Conservation (phyloP, 805 yeast genomes). For the Candida maesae region DNA sequence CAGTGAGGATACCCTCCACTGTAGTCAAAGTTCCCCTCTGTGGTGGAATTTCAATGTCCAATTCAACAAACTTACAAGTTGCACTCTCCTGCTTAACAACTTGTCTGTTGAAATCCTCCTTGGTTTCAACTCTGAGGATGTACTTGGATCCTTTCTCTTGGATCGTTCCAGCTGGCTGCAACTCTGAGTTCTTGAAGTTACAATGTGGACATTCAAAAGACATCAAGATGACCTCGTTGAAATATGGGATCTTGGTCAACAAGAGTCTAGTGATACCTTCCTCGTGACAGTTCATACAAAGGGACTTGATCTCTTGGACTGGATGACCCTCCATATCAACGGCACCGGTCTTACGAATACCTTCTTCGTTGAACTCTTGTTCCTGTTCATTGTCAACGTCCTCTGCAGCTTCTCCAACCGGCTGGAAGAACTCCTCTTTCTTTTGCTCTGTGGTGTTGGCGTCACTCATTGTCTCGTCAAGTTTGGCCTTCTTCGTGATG, state of each 20-base stretch:
- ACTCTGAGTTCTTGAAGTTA: slow-evolving; percentile 83
- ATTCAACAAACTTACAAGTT: slow-evolving; percentile 69
- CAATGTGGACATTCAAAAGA: slow-evolving; percentile 96
- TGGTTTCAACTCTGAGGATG: slow-evolving; percentile 59
- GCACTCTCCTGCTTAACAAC: slow-evolving; percentile 90
- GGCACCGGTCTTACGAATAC: slow-evolving; percentile 68
- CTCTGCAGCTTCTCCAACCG: slow-evolving; percentile 60
- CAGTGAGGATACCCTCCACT: slow-evolving; percentile 81
- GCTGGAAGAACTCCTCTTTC: slow-evolving; percentile 44
- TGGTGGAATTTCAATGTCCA: slow-evolving; percentile 93
- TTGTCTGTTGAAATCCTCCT: slow-evolving; percentile 81
- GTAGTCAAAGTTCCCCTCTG: slow-evolving; percentile 91
- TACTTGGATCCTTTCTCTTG: slow-evolving; percentile 85
- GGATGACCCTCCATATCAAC: slow-evolving; percentile 86
- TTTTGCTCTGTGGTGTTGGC: slow-evolving; percentile 18
- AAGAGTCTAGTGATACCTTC: slow-evolving; percentile 80
- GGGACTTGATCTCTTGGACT: slow-evolving; percentile 89
- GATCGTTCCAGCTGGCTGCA: slow-evolving; percentile 92
- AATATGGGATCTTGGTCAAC: slow-evolving; percentile 86
- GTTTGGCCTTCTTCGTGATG: slow-evolving; percentile 13
- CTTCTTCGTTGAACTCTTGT: slow-evolving; percentile 31
- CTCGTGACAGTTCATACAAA: slow-evolving; percentile 94
- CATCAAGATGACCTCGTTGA: slow-evolving; percentile 88
- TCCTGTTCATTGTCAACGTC: slow-evolving; percentile 34
- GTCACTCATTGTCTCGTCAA: slow-evolving; percentile 13